phyloP scores from a whole-genome alignment of 139 green algal genomes.

The Gonium pectorale region DNA sequence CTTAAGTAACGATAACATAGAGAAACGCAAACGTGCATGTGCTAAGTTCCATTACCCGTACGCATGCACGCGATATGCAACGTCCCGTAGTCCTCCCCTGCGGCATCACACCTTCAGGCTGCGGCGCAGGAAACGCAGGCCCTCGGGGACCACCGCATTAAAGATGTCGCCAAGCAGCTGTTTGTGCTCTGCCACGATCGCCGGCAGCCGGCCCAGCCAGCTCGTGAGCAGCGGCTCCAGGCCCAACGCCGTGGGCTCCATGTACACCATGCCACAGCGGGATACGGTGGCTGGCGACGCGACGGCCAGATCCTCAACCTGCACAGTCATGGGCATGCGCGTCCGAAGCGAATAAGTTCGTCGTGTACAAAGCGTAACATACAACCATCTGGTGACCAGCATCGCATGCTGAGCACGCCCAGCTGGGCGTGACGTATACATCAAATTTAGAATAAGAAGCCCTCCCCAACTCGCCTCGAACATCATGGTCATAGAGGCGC shows the following conservation, averaged over 20 bases:
- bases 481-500: conserved; percentile 89
- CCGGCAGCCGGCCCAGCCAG: conserved; percentile 74
- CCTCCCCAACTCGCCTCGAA: conserved; percentile 73
- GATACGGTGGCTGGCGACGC: conserved; percentile 84
- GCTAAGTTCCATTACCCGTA: too few relatives aligned
- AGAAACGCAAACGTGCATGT: too few relatives aligned
- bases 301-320: conserved; percentile 78
- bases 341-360: background rate
- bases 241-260: conserved; percentile 82
- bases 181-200: conserved; percentile 37
- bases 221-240: conserved; percentile 74
- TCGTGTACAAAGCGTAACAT: too few relatives aligned
- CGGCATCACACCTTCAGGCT: conserved; percentile 59
- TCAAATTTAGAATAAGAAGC: too few relatives aligned
- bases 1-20: too few relatives aligned
- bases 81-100: too few relatives aligned
- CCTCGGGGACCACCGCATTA: conserved; percentile 69
- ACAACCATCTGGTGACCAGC: too few relatives aligned
- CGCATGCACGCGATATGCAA: too few relatives aligned
- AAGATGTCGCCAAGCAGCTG: conserved; percentile 68
- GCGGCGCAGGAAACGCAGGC: conserved; percentile 74
- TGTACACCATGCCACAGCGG: conserved; percentile 89
- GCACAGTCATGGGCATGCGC: background rate
- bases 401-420: too few relatives aligned
- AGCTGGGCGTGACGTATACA: too few relatives aligned